Conservation (phyloP, 192 early-diverging fungal genomes). For the Backusella tarrabulga region DNA sequence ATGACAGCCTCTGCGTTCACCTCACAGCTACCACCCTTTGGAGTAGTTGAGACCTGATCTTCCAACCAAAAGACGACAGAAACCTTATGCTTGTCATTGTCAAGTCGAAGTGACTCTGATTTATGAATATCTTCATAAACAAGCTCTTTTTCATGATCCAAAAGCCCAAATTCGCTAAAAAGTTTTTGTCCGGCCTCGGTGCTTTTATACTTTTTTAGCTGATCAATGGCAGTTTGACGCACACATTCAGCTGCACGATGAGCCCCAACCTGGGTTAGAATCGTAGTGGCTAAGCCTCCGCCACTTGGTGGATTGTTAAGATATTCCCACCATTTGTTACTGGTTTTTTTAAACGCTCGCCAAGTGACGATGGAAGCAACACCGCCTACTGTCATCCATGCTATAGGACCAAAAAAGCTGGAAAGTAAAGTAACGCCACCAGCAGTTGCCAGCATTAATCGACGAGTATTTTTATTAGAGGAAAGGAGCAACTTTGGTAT, state of each 20-base stretch:
- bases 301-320: neutral
- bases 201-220: neutral
- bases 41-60: neutral
- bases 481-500: neutral
- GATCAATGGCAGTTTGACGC: conserved; percentile 4
- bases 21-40: conserved; percentile 10
- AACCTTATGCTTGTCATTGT: neutral
- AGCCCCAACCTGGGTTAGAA: neutral
- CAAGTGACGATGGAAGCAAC: conserved; percentile 7
- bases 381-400: conserved; percentile 13
- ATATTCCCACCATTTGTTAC: conserved; percentile 17
- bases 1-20: neutral
- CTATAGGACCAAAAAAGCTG: neutral
- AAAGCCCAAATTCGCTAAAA: neutral
- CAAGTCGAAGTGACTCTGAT: neutral
- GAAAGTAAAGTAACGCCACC: conserved; percentile 2
- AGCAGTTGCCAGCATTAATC: neutral
- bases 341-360: conserved; percentile 6
- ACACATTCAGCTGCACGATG: conserved; percentile 27
- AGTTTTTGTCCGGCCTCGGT: conserved; percentile 2
- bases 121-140: conserved; percentile 3
- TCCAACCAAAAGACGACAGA: neutral
- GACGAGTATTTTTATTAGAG: neutral
- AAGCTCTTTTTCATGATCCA: neutral
- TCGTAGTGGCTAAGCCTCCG: neutral